Evolutionary conservation across 805 yeast genomes (phyloP), one percentile per base, ranked within the genome.

Genomic region (Sugiyamaella mastotermitis): DNA sequence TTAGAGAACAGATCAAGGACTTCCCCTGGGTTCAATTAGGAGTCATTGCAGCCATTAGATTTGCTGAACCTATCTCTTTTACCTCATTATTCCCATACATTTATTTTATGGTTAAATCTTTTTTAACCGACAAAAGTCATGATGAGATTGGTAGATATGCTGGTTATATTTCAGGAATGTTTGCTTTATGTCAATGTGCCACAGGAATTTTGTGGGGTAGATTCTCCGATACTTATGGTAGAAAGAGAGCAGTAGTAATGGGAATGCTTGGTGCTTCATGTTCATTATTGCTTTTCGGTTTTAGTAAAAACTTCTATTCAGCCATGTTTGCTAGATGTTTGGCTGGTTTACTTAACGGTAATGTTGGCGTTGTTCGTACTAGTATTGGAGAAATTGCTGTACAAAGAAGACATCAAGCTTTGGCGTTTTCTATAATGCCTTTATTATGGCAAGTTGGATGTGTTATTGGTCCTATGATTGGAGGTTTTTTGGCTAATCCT

Each of bases 51-150:
- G 44, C 69, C 20, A 71, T 76, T 35, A 60, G 83, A 40, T 71
- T 76, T 43, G 66, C 76, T 9, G 83, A 77, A 51, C 83, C 83
- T 1, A 66, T 78, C 15, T 74, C 81, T 2, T 78, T 76, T 60
- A 74, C 82, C 3, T 74, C 81, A 3, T 55, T 76, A 23, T 76
- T 78, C 51, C 83, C 83, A 3, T 78, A 77, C 49, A 68, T 76
- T 27, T 78, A 72, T 53, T 78, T 73, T 57, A 73, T 78, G 80
- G 76, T 77, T 14, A 56, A 73, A 42, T 79, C 74, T 43, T 76
- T 76, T 51, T 67, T 68, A 3, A 56, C 74, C 10, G 72, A 73
- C 5, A 64, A 70, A 26, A 60, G 64, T 17, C 41, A 43, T 4
- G 73, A 72, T 33, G 74, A 73, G 32, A 73, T 78, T 25, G 65